These are phyloP conservation scores for Sicyos edulis DNA, from an alignment of 306 rosid species.

Conservation along the genomic window DNA sequence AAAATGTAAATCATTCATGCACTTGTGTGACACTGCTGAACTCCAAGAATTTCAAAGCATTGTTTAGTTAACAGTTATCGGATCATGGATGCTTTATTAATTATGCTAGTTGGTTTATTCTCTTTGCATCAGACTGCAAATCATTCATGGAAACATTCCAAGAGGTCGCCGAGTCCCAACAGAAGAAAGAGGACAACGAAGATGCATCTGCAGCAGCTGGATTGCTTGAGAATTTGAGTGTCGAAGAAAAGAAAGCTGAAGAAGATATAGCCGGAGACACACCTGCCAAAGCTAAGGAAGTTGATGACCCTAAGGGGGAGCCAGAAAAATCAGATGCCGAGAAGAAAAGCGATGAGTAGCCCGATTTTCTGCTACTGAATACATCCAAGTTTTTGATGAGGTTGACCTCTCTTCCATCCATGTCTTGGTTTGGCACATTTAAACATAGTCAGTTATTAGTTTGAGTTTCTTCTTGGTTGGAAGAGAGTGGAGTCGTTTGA, in stretches of 20 bases:
- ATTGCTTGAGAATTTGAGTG: constrained; percentile 66
- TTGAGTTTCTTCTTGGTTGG: neutral
- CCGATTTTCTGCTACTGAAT: constrained; percentile 32
- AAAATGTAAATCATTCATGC: neutral
- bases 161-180: constrained; percentile 86
- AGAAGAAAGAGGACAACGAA: constrained; percentile 44
- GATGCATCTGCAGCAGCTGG: constrained; percentile 65
- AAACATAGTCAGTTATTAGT: constrained; percentile 2
- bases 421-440: neutral
- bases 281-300: constrained; percentile 18
- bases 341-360: constrained; percentile 46
- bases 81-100: neutral
- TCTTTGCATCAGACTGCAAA: constrained; percentile 50
- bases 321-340: constrained; percentile 36
- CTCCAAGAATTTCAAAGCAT: too few relatives aligned
- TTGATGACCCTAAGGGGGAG: neutral
- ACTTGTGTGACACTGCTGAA: too few relatives aligned
- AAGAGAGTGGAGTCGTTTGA: neutral
- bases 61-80: neutral
- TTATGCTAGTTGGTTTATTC: neutral
- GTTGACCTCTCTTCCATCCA: constrained; percentile 15
- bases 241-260: constrained; percentile 54
- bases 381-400: neutral
- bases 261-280: constrained; percentile 34
- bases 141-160: constrained; percentile 79